Percentiles rank a stretch among this genome's conserved stretches.
phyloP scores from a whole-genome alignment of 805 yeast genomes.

The Wilhelminamyces savonicus region DNA sequence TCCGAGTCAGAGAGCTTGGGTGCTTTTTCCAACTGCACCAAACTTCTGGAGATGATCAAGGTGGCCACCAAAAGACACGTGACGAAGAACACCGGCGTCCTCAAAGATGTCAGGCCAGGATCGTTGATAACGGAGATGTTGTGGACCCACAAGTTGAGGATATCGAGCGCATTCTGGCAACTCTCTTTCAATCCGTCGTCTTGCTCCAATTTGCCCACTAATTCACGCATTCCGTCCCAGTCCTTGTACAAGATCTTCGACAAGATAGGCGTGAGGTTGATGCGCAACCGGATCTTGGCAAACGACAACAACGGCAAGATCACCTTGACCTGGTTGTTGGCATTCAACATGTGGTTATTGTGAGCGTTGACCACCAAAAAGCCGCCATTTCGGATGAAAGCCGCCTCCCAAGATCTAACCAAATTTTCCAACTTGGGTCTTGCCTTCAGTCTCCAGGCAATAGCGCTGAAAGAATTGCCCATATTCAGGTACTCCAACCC shows the following conservation, averaged over 20 bases:
- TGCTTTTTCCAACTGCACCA: conserved; percentile 54
- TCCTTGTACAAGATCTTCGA: conserved; percentile 57
- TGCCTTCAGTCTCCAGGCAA: conserved; percentile 60
- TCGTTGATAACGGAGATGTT: conserved; percentile 60
- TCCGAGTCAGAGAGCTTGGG: conserved; percentile 42
- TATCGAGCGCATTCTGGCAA: conserved; percentile 48
- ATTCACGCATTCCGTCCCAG: conserved; percentile 59
- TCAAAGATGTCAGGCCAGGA: conserved; percentile 58
- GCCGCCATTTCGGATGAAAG: conserved; percentile 60
- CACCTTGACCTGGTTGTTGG: conserved; percentile 53
- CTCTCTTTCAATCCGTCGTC: conserved; percentile 64
- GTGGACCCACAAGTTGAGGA: conserved; percentile 66
- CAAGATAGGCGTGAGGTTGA: conserved; percentile 56
- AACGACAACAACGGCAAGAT: conserved; percentile 61
- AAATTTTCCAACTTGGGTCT: conserved; percentile 54
- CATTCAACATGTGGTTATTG: conserved; percentile 42
- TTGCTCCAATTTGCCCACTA: conserved; percentile 50
- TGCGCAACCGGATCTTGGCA: conserved; percentile 60
- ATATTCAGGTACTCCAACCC: conserved; percentile 42
- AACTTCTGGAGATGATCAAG: conserved; percentile 56
- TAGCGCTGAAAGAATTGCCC: conserved; percentile 40
- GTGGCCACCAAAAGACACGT: conserved; percentile 64
- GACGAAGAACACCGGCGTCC: conserved; percentile 72
- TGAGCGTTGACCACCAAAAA: conserved; percentile 46
- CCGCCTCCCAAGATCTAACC: conserved; percentile 62